A percentile compares a stretch with the other conserved stretches of the same genome.
Evolutionary conservation across 2,329 filamentous ascomycete species (phyloP).

Genomic region (Fusarium sp.): DNA sequence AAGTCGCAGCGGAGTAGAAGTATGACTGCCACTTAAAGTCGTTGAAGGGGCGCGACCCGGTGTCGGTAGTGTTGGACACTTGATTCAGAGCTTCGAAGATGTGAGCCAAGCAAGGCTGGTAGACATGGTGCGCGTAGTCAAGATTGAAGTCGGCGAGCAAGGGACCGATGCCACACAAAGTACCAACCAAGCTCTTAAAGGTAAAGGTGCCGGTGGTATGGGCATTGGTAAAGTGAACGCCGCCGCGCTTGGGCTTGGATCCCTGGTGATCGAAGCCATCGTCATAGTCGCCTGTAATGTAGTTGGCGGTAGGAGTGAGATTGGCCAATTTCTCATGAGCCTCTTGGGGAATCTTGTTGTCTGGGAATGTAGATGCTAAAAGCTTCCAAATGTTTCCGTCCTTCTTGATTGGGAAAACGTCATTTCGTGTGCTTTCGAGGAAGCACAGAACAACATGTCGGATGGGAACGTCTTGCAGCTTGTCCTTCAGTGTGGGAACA

Average conservation of each 20-base stretch:
- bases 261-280: constrained; percentile 44
- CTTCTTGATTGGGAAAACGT: constrained; percentile 56
- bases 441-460: constrained; percentile 54
- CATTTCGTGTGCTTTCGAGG: constrained; percentile 55
- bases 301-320: constrained; percentile 46
- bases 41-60: constrained; percentile 1
- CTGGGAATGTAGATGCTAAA: constrained; percentile 41
- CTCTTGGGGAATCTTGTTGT: constrained; percentile 44
- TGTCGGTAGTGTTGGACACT: constrained; percentile 7
- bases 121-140: constrained; percentile 52
- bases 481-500: constrained; percentile 35
- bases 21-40: constrained; percentile 43
- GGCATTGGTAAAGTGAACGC: constrained; percentile 51
- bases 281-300: constrained; percentile 48
- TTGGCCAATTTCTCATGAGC: constrained; percentile 40
- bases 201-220: constrained; percentile 54
- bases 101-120: constrained; percentile 55
- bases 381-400: constrained; percentile 48
- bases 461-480: constrained; percentile 45
- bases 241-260: constrained; percentile 43
- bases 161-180: constrained; percentile 53
- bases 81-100: constrained; percentile 47
- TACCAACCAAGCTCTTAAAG: constrained; percentile 53
- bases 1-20: constrained; percentile 46
- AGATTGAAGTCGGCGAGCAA: constrained; percentile 53